A percentile compares a stretch with the other conserved stretches of the same genome.
Conservation (phyloP, 495 filamentous ascomycete genomes). For the Annulohypoxylon moriforme region DNA sequence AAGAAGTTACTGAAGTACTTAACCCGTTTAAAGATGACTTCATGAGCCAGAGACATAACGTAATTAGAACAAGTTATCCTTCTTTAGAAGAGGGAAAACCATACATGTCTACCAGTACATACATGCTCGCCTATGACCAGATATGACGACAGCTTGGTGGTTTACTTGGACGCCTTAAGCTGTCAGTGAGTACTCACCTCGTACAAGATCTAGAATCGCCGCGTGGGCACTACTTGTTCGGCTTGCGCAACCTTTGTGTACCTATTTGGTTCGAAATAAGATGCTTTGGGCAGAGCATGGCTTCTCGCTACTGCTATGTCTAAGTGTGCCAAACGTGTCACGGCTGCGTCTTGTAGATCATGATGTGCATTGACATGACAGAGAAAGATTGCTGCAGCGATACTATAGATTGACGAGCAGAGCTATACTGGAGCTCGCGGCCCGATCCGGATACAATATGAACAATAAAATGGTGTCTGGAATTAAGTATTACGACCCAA, state of each 20-base stretch:
- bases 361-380: constrained; percentile 44
- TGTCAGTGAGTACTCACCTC: constrained; percentile 42
- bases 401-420: constrained; percentile 33
- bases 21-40: not conserved
- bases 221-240: constrained; percentile 34
- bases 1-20: not conserved
- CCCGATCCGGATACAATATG: constrained; percentile 38
- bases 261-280: constrained; percentile 23
- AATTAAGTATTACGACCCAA: not conserved
- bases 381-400: constrained; percentile 32
- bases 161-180: constrained; percentile 1
- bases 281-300: constrained; percentile 37
- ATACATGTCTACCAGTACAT: too few relatives aligned
- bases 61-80: not conserved
- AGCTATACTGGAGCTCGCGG: constrained; percentile 22
- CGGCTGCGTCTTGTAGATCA: constrained; percentile 45
- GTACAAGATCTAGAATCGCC: constrained; percentile 44
- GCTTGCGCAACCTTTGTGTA: constrained; percentile 37
- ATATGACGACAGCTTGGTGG: not conserved
- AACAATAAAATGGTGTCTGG: not conserved
- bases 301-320: constrained; percentile 31
- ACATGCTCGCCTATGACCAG: not conserved
- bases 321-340: constrained; percentile 44
- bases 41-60: not conserved
- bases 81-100: not conserved